phyloP scores from a whole-genome alignment of 345 rosid species.

The Melaleuca alternifolia region DNA sequence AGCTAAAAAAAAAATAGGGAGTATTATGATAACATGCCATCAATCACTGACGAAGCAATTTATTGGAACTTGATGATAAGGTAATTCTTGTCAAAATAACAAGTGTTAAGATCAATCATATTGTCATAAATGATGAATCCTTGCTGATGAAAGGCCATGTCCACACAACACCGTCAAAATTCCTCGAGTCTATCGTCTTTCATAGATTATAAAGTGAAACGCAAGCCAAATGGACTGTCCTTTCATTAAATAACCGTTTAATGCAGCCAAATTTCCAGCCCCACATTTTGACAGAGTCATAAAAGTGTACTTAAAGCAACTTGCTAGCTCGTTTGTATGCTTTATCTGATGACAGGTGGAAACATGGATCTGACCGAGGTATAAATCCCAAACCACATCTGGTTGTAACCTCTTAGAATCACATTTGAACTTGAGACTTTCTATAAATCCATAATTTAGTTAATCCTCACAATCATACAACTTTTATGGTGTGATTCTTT shows the following conservation, averaged over 20 bases:
- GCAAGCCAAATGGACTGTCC: neutral
- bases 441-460: neutral
- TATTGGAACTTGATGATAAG: neutral
- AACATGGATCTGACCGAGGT: neutral
- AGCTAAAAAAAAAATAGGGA: neutral
- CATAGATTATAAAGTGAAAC: neutral
- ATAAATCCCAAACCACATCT: neutral
- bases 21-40: neutral
- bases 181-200: neutral
- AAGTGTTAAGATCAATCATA: neutral
- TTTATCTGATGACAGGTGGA: neutral
- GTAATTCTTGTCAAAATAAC: neutral
- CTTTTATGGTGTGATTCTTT: neutral
- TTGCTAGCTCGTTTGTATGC: neutral
- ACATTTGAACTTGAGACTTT: neutral
- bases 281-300: neutral
- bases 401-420: neutral
- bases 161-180: neutral
- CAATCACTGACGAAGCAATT: neutral
- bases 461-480: neutral
- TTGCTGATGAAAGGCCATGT: neutral
- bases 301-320: neutral
- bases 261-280: neutral
- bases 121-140: neutral
- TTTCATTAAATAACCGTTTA: neutral